Evolutionary conservation across 2,329 filamentous ascomycete genomes (phyloP).

Genomic region (Curvularia hawaiiensis): DNA sequence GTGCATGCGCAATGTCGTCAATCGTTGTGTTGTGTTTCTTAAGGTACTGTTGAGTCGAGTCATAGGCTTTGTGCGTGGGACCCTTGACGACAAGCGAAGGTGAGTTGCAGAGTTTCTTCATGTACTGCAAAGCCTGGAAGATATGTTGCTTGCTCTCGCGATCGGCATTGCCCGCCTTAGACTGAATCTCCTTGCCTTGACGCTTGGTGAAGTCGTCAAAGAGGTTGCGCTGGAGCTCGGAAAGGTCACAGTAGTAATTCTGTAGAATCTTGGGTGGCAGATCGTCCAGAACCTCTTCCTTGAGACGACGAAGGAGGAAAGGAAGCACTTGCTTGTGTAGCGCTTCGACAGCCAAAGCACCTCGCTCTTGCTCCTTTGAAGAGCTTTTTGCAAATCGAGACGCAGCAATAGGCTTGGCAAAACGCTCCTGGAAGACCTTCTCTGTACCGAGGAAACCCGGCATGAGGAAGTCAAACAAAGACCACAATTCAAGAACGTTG

Average conservation of each 20-base stretch:
- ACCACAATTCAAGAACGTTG: slow-evolving; percentile 96
- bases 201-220: slow-evolving; percentile 97
- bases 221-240: slow-evolving; percentile 89
- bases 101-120: slow-evolving; percentile 99
- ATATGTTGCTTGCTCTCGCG: slow-evolving; percentile 98
- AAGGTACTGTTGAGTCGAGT: slow-evolving; percentile 81
- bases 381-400: slow-evolving; percentile 96
- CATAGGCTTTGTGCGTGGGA: slow-evolving; percentile 87
- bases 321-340: slow-evolving; percentile 97
- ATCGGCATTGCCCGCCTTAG: slow-evolving; percentile 78
- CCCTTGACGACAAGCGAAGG: slow-evolving; percentile 90
- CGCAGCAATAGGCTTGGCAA: slow-evolving; percentile 92
- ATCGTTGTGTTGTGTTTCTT: slow-evolving; percentile 79
- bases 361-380: slow-evolving; percentile 96
- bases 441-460: slow-evolving; percentile 95
- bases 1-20: slow-evolving; percentile 85
- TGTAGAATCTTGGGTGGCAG: slow-evolving; percentile 97
- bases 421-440: slow-evolving; percentile 95
- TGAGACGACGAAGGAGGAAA: slow-evolving; percentile 92
- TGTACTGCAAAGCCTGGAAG: slow-evolving; percentile 98
- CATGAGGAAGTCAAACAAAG: slow-evolving; percentile 98
- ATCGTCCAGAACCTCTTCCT: slow-evolving; percentile 96
- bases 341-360: slow-evolving; percentile 95
- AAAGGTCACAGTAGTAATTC: slow-evolving; percentile 98
- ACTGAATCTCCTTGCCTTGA: slow-evolving; percentile 84